These are phyloP conservation scores for Pythium apleroticum DNA, from an alignment of 352 stramenopile species.

Conservation along the genomic window DNA sequence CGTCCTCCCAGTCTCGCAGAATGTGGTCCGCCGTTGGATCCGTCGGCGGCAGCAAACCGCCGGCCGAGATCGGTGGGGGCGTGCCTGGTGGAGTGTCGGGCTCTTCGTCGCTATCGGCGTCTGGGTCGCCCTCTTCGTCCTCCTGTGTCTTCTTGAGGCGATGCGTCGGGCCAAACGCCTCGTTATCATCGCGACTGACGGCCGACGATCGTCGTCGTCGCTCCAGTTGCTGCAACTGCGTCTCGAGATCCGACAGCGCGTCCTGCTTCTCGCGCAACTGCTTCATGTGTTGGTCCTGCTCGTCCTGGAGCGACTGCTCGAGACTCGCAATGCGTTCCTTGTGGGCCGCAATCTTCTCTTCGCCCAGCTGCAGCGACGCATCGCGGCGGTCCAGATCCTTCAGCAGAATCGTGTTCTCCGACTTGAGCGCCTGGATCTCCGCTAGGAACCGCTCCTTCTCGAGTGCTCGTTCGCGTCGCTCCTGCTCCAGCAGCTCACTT, in stretches of 20 bases:
- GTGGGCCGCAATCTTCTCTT: conserved; percentile 66
- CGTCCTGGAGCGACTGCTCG: conserved; percentile 54
- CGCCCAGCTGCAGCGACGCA: conserved; percentile 51
- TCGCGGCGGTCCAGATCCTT: conserved; percentile 79
- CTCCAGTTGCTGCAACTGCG: conserved; percentile 64
- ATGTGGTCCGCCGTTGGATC: conserved; percentile 63
- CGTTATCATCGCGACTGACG: conserved; percentile 37
- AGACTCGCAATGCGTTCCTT: conserved; percentile 62
- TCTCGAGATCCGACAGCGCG: conserved; percentile 55
- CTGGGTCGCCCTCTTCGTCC: conserved; percentile 29
- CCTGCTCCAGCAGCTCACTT: conserved; percentile 39
- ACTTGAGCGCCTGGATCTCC: conserved; percentile 65
- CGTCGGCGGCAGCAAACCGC: conserved; percentile 43
- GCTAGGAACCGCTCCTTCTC: conserved; percentile 47
- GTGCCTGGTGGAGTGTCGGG: conserved; percentile 74
- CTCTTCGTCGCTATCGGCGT: conserved; percentile 35
- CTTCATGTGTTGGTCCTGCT: conserved; percentile 65
- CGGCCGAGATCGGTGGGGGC: conserved; percentile 65
- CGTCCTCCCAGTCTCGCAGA: conserved; percentile 64
- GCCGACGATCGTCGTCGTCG: conserved; percentile 51
- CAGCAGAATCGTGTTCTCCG: conserved; percentile 68
- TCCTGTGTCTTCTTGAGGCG: conserved; percentile 33
- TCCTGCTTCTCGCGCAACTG: conserved; percentile 77
- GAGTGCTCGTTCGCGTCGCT: conserved; percentile 36
- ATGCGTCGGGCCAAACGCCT: conserved; percentile 52